phyloP scores from a whole-genome alignment of 345 rosid species.

The Sisymbrium altissimum region DNA sequence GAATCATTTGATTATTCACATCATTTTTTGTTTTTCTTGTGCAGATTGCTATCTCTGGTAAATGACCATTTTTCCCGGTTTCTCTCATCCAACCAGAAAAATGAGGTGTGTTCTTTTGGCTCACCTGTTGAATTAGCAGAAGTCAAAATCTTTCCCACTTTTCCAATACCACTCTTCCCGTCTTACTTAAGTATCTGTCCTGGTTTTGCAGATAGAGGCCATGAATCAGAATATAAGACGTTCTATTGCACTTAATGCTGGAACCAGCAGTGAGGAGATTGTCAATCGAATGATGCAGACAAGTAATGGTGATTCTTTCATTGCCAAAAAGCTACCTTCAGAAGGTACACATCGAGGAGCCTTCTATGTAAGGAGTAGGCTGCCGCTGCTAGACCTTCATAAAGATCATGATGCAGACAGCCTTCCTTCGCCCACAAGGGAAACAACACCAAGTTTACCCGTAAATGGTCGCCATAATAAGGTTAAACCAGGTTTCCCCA shows the following conservation, averaged over 20 bases:
- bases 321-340: conserved; percentile 26
- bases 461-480: conserved; percentile 41
- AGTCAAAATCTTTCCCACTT: neutral
- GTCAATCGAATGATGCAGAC: conserved; percentile 31
- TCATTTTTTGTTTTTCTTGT: neutral
- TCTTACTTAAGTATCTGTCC: conserved; percentile 20
- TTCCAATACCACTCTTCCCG: conserved; percentile 2
- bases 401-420: conserved; percentile 92
- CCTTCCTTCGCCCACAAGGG: conserved; percentile 94
- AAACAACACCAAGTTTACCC: conserved; percentile 53
- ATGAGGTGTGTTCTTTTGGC: conserved; percentile 52
- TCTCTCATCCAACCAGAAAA: conserved; percentile 50
- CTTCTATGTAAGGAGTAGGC: conserved; percentile 48
- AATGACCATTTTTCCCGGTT: conserved; percentile 46
- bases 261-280: conserved; percentile 35
- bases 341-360: conserved; percentile 47
- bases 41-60: conserved; percentile 63
- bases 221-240: conserved; percentile 41
- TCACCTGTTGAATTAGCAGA: neutral
- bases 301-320: conserved; percentile 32
- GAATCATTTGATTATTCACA: conserved; percentile 6
- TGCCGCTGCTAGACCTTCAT: conserved; percentile 89
- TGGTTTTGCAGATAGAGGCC: conserved; percentile 54
- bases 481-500: conserved; percentile 34
- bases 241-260: conserved; percentile 24